Percentiles rank a stretch among this genome's conserved stretches.
Conservation (phyloP, 1,284 basidiomycete genomes). For the Cryptococcus sp. region DNA sequence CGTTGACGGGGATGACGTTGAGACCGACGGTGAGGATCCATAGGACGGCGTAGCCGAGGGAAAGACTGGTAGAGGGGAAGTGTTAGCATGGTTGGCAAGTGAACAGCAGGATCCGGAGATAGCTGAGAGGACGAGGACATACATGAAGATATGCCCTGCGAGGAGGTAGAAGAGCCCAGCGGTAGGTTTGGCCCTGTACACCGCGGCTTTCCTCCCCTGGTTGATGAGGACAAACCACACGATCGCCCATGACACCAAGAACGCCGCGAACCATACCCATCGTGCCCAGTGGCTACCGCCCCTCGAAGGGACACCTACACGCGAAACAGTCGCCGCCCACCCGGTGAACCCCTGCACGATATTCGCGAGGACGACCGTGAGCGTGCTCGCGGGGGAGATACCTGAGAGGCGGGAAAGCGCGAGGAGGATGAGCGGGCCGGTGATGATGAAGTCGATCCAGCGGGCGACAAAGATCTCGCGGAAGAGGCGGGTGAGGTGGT, state of each 20-base stretch:
- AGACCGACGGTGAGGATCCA: constrained; percentile 36
- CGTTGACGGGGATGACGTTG: constrained; percentile 39
- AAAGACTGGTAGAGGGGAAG: constrained; percentile 22
- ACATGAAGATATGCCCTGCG: constrained; percentile 31
- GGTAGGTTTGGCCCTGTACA: constrained; percentile 29
- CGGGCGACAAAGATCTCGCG: constrained; percentile 37
- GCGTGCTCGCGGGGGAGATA: constrained; percentile 33
- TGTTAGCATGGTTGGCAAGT: background rate
- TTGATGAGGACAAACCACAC: constrained; percentile 37
- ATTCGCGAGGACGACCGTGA: constrained; percentile 35
- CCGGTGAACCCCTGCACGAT: constrained; percentile 39
- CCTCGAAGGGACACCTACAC: background rate
- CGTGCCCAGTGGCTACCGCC: constrained; percentile 22
- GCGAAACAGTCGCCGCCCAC: constrained; percentile 18
- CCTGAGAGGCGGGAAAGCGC: constrained; percentile 38
- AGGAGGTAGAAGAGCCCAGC: constrained; percentile 40
- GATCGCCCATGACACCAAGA: constrained; percentile 30
- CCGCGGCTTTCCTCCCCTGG: constrained; percentile 34
- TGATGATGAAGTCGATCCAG: constrained; percentile 40
- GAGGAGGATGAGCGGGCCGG: constrained; percentile 36
- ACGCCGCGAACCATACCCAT: constrained; percentile 40
- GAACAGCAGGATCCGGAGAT: background rate
- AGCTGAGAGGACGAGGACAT: constrained; percentile 4
- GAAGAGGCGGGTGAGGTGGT: constrained; percentile 20
- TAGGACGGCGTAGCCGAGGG: constrained; percentile 43